Evolutionary conservation across 2,329 filamentous ascomycete species (phyloP).

Genomic region (Fusarium annulatum): DNA sequence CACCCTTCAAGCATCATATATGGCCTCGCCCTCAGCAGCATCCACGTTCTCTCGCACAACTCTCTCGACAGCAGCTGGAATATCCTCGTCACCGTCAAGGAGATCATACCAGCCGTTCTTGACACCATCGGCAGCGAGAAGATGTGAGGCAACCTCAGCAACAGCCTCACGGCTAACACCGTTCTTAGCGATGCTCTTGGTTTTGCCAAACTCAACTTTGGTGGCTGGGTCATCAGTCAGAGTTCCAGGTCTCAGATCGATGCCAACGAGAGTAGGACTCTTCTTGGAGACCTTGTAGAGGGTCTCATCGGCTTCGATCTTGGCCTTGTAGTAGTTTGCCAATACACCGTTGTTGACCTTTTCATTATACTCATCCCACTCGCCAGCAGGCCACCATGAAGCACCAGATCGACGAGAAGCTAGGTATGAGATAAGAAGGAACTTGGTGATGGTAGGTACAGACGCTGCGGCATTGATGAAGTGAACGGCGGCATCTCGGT

Average conservation of each 20-base stretch:
- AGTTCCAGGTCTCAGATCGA: constrained; percentile 64
- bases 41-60: constrained; percentile 63
- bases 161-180: constrained; percentile 67
- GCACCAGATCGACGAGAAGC: constrained; percentile 63
- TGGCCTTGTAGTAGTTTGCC: constrained; percentile 68
- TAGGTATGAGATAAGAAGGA: constrained; percentile 73
- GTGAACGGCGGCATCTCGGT: constrained; percentile 71
- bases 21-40: constrained; percentile 63
- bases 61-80: constrained; percentile 59
- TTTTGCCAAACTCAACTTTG: constrained; percentile 60
- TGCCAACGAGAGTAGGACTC: constrained; percentile 57
- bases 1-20: constrained; percentile 42
- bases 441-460: constrained; percentile 66
- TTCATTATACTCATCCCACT: constrained; percentile 60
- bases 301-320: constrained; percentile 68
- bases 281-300: constrained; percentile 61
- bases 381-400: constrained; percentile 65
- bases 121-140: constrained; percentile 62
- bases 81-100: constrained; percentile 63
- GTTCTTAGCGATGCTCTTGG: constrained; percentile 49
- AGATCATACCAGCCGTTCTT: constrained; percentile 67
- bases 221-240: constrained; percentile 63
- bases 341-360: constrained; percentile 55
- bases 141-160: constrained; percentile 65
- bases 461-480: constrained; percentile 70